Evolutionary conservation across 768 basidiomycete species (phyloP).

Genomic region (Trametes cinnabarina): DNA sequence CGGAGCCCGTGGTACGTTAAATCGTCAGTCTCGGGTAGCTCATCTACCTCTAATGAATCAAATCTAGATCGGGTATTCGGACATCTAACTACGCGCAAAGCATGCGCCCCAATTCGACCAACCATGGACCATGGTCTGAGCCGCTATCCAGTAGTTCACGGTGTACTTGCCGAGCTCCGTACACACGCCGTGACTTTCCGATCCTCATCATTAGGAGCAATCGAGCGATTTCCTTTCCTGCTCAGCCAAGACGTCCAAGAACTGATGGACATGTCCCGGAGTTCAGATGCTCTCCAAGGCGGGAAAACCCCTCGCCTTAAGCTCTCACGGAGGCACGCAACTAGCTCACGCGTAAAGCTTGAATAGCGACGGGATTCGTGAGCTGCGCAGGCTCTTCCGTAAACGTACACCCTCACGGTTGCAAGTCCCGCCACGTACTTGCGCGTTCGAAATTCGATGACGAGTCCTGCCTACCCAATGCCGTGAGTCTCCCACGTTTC

Average conservation of each 20-base stretch:
- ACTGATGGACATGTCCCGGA: constrained; percentile 13
- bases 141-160: not conserved
- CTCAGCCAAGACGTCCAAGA: constrained; percentile 11
- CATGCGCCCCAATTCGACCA: too few species aligned
- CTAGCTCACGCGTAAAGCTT: not conserved
- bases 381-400: not conserved
- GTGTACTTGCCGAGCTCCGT: constrained; percentile 1
- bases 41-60: too few species aligned
- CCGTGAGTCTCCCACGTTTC: not conserved
- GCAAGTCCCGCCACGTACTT: not conserved
- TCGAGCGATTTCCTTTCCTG: not conserved
- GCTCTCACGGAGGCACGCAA: constrained; percentile 5
- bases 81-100: too few species aligned
- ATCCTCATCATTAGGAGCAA: not conserved
- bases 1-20: too few species aligned
- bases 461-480: not conserved
- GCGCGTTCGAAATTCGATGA: not conserved
- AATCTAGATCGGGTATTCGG: too few species aligned
- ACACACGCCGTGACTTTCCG: not conserved
- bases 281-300: constrained; percentile 8
- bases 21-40: too few species aligned
- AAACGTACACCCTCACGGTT: not conserved
- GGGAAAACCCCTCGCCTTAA: not conserved
- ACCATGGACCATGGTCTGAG: too few species aligned
- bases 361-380: not conserved